Conservation (phyloP, 495 filamentous ascomycete genomes). For the Rhypophila decipiens region DNA sequence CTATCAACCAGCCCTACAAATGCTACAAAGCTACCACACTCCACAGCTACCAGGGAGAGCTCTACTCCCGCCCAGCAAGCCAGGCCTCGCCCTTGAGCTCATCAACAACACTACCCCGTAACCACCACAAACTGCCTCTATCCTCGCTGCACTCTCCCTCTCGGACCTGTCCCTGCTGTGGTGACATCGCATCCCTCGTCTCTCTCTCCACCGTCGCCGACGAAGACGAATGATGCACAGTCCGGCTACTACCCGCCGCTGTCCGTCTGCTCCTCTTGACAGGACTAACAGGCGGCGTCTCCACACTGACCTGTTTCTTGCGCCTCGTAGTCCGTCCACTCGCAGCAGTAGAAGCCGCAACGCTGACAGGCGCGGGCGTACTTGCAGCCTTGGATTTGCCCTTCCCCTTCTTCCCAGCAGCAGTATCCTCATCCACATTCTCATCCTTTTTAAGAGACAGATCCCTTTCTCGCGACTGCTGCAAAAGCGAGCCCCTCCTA, state of each 20-base stretch:
- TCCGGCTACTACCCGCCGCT: no score
- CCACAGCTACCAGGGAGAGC: no score
- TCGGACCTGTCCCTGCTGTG: neutral
- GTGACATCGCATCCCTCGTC: constrained; percentile 3
- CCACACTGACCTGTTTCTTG: constrained; percentile 25
- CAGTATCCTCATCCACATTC: neutral
- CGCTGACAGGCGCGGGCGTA: no score
- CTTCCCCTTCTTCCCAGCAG: constrained; percentile 19
- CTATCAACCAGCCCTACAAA: no score
- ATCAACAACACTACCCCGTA: constrained; percentile 48
- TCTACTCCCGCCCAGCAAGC: constrained; percentile 33
- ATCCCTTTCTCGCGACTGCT: neutral
- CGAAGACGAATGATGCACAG: no score
- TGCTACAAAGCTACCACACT: no score
- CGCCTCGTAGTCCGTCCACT: constrained; percentile 14
- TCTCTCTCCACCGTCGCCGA: neutral
- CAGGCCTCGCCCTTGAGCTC: constrained; percentile 50
- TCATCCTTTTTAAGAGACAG: no score
- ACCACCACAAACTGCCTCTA: constrained; percentile 30
- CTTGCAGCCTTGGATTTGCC: constrained; percentile 21
- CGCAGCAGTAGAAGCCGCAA: neutral
- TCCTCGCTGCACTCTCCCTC: constrained; percentile 8
- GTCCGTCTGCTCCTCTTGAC: neutral
- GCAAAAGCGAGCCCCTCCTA: constrained; percentile 14
- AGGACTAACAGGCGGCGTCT: neutral